These are phyloP conservation scores for Ceratocystis harringtonii DNA, from an alignment of 2,329 filamentous ascomycete genomes.

Conservation along the genomic window DNA sequence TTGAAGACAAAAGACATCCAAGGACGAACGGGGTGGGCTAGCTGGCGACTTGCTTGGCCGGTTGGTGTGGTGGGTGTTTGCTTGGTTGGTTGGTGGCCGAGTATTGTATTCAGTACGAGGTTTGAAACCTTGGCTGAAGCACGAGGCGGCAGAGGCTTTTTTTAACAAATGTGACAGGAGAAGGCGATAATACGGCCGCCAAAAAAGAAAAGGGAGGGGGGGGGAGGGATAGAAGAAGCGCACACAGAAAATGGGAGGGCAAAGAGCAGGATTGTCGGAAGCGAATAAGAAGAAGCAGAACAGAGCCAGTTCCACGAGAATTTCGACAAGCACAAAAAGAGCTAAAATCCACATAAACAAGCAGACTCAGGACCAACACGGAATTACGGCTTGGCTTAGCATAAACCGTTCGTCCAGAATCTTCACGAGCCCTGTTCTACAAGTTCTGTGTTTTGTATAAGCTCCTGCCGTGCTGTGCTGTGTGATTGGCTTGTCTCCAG, in stretches of 20 bases:
- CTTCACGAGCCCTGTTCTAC: background rate
- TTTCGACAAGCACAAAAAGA: too few relatives aligned
- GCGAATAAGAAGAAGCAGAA: too few relatives aligned
- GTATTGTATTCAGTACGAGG: background rate
- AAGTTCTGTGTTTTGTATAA: background rate
- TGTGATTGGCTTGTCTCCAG: background rate
- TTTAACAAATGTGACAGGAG: too few relatives aligned
- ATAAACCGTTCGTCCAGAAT: background rate
- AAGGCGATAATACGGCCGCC: too few relatives aligned
- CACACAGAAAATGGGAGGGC: background rate
- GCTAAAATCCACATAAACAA: too few relatives aligned
- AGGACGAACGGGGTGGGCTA: background rate
- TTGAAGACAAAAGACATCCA: background rate
- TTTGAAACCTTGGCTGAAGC: background rate
- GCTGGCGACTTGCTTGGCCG: background rate
- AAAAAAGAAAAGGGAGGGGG: background rate
- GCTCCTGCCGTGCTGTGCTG: too few relatives aligned
- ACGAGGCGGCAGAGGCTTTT: background rate
- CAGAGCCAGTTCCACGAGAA: too few relatives aligned
- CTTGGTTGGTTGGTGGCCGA: background rate
- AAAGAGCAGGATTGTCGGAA: background rate
- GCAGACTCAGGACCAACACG: too few relatives aligned
- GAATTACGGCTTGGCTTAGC: too few relatives aligned
- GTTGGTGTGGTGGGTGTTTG: background rate
- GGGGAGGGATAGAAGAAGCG: background rate